A percentile compares a stretch with the other conserved stretches of the same genome.
Conservation (phyloP, 495 filamentous ascomycete species). For the Haplographium delicatum region DNA sequence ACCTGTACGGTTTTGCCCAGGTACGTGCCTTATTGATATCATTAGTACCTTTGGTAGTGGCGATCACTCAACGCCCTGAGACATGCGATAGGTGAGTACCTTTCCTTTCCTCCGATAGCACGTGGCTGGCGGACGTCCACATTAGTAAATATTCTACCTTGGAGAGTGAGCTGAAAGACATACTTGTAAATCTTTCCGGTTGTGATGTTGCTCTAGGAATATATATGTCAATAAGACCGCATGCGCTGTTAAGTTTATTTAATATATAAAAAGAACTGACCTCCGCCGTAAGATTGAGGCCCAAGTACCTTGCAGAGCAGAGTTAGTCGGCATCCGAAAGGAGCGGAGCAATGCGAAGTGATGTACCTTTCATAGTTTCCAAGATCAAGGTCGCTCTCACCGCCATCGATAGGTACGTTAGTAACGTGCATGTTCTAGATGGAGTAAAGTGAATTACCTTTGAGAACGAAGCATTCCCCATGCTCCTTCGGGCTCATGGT, state of each 20-base stretch:
- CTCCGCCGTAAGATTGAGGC: neutral
- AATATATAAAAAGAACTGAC: neutral
- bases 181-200: conserved; percentile 92
- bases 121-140: conserved; percentile 1
- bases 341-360: neutral
- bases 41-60: conserved; percentile 5
- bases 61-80: conserved; percentile 3
- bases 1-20: conserved; percentile 91
- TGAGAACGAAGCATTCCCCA: conserved; percentile 38
- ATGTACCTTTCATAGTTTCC: conserved; percentile 88
- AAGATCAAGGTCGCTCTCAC: conserved; percentile 86
- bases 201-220: conserved; percentile 77
- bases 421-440: conserved; percentile 7
- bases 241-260: neutral
- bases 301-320: neutral
- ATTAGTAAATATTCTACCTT: conserved; percentile 8
- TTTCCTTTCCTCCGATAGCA: conserved; percentile 10
- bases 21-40: conserved; percentile 57
- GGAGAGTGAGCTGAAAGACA: conserved; percentile 59
- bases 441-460: conserved; percentile 8
- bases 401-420: conserved; percentile 49
- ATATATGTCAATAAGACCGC: neutral
- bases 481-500: conserved; percentile 18
- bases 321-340: neutral
- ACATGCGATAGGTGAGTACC: conserved; percentile 2